Base-by-base conservation (phyloP, 257 asterid genomes). In the Schizonepeta tenuifolia region DNA sequence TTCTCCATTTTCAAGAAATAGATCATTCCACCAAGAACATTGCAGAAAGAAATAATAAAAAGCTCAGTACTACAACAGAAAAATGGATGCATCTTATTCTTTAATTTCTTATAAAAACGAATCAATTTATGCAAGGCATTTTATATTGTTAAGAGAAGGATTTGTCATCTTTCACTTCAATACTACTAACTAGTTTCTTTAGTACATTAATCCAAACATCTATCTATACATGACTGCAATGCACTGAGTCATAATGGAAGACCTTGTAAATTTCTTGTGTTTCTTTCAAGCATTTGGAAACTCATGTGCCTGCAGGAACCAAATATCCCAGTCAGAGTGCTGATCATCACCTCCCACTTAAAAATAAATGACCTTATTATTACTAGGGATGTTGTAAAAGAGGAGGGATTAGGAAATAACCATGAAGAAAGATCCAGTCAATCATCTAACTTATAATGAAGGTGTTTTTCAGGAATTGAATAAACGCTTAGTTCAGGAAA, bases 261-360 rank as follows among this genome's bases (percentile, higher is more conserved):
- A 87, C 90, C 96, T 89, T 75, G 89, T 85, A 86, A 82, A 70
- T 77, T 81, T n/a, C 88, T 85, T 51, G 90, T 85, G 84, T 81
- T 79, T 90, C 93, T 85, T 87, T 86, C 91, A 84, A 83, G 85
- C 95, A 82, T 75, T 90, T 85, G 93, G 88, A 83, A 84, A 90
- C 81, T 93, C 98, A 89, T 93, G 98, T 89, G 96, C 97, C 97
- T 93, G 98, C 97, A 90, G 88, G 92, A 87, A 87, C 78, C 93
- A 93, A 93, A 93, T 85, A 89, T 80, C 85, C 83, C 85, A 59
- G 93, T 88, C 90, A 93, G 97, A 83, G 83, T 79, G 85, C 87
- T 75, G 53, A 82, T 83, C 72, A 72, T 83, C 61, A 71, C 76
- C 82, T 75, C 75, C 78, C 55, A 65, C 75, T 84, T 69, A 61